Evolutionary conservation across 306 rosid genomes (phyloP), one percentile per base, ranked within the genome.

Genomic region (Lathyrus oleraceus): DNA sequence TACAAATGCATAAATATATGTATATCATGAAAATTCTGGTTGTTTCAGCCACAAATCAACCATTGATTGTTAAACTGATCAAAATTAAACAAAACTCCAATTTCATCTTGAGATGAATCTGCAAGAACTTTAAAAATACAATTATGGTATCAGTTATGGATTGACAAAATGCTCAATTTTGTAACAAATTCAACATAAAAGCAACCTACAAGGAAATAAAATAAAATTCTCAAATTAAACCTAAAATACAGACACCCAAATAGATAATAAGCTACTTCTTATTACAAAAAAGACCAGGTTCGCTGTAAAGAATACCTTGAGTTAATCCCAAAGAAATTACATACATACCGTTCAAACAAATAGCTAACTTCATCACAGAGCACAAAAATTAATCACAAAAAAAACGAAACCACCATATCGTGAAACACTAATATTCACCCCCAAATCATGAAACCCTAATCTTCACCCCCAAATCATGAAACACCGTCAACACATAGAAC

Each of bases 401-500:
- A 62, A 2, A 25, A 25, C 28, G 28, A 25, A 25, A 25, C 3
- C 28, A 3, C 28, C 4, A 25, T 3, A 25, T 25, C 28, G 3
- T 25, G 3, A 58, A 66, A 64, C 58, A 40, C 77, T 70, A 74
- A 71, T 23, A 5, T 35, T 35, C 0, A 49, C 3, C 12, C 61
- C 67, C 40, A 39, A 74, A 56, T 2, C 27, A 25, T 5, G 4
- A 45, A 3, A 23, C n/a, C 47, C 77, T 70, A 74, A 71, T 23
- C 9, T 35, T 35, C 0, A 49, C 3, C 12, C 61, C 67, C 40
- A 39, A 74, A 56, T 1, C 27, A 17, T 5, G 2, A 45, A 45
- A 23, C 11, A 23, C 25, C 25, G 11, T 5, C 5, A 61, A 52
- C 20, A 3, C 8, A 13, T 8, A 35, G 3, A 51, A 6, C n/a